Evolutionary conservation across 2,329 filamentous ascomycete species (phyloP).

Genomic region (Acrodontium crateriforme): DNA sequence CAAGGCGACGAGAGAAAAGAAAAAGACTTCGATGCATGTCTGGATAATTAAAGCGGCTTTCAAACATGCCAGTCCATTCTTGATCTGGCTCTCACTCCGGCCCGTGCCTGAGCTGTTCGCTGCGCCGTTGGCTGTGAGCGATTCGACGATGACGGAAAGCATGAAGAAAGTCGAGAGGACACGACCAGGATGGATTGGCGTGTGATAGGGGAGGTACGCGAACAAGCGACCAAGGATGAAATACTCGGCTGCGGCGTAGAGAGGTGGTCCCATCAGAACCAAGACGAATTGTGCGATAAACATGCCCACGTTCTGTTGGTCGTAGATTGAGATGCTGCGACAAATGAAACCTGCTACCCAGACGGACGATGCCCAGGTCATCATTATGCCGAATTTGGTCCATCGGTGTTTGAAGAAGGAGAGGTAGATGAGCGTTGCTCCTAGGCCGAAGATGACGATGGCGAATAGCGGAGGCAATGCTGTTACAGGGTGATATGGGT

Average conservation of each 20-base stretch:
- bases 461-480: conserved; percentile 41
- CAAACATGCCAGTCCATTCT: conserved; percentile 32
- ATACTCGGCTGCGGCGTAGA: conserved; percentile 46
- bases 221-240: conserved; percentile 46
- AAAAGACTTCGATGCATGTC: conserved; percentile 35
- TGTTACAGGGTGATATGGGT: conserved; percentile 35
- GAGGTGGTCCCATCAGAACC: conserved; percentile 37
- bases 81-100: conserved; percentile 22
- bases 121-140: conserved; percentile 39
- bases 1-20: conserved; percentile 31
- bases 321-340: conserved; percentile 38
- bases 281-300: conserved; percentile 29
- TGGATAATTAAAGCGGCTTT: conserved; percentile 39
- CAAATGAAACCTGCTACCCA: conserved; percentile 40
- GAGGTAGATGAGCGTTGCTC: conserved; percentile 39
- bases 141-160: conserved; percentile 37
- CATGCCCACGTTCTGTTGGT: conserved; percentile 31
- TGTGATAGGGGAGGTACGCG: conserved; percentile 47
- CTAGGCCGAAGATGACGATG: conserved; percentile 34
- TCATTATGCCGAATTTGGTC: conserved; percentile 13
- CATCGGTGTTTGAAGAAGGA: conserved; percentile 24
- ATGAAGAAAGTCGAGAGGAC: conserved; percentile 46
- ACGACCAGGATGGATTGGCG: conserved; percentile 43
- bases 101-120: conserved; percentile 31
- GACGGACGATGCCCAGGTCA: conserved; percentile 14